phyloP scores from a whole-genome alignment of 2,329 filamentous ascomycete genomes.

The Coniochaeta ligniaria region DNA sequence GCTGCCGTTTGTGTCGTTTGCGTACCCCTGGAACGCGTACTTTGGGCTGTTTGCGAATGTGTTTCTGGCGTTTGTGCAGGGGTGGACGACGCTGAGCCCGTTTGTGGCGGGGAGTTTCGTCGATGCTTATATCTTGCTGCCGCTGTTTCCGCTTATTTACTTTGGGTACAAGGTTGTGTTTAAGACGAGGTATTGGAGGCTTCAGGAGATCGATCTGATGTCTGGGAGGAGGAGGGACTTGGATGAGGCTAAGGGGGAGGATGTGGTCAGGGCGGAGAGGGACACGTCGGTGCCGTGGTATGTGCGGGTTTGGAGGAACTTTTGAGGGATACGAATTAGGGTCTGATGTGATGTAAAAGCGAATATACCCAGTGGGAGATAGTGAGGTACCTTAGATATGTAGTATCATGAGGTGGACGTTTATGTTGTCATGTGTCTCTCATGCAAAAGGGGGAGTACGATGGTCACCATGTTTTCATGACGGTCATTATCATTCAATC shows the following conservation, averaged over 20 bases:
- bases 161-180: constrained; percentile 46
- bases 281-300: neutral
- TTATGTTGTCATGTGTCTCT: no score
- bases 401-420: no score
- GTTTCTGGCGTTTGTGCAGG: constrained; percentile 54
- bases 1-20: constrained; percentile 47
- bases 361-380: neutral
- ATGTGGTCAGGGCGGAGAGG: neutral
- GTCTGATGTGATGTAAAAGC: neutral
- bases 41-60: constrained; percentile 50
- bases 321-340: neutral
- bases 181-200: constrained; percentile 41
- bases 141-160: constrained; percentile 52
- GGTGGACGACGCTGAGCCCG: constrained; percentile 52
- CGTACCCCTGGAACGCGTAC: constrained; percentile 52
- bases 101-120: constrained; percentile 54
- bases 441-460: no score
- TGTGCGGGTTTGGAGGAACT: neutral
- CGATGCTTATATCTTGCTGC: constrained; percentile 55
- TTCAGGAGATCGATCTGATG: constrained; percentile 48
- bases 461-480: neutral
- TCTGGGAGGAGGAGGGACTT: constrained; percentile 48
- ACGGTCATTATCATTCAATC: neutral
- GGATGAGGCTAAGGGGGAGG: constrained; percentile 30
- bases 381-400: no score